Conservation (phyloP, 1,284 basidiomycete species). For the Sphaerobolus stellatus region DNA sequence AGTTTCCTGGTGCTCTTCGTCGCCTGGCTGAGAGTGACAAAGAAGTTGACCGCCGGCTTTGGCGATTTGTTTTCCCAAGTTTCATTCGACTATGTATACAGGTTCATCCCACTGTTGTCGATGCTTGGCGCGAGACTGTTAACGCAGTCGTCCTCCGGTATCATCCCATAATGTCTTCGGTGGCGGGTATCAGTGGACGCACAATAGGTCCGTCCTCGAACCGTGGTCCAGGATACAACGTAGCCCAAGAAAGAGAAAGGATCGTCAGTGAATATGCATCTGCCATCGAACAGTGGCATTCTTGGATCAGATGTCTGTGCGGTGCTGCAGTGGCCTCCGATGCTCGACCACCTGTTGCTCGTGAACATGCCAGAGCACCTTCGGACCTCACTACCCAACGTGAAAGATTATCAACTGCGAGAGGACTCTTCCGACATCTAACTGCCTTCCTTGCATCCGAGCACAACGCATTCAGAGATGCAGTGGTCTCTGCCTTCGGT, state of each 20-base stretch:
- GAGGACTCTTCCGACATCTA: constrained; percentile 82
- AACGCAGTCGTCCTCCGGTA: constrained; percentile 65
- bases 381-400: constrained; percentile 70
- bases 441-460: constrained; percentile 88
- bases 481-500: constrained; percentile 85
- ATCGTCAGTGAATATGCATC: constrained; percentile 57
- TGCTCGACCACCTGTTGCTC: constrained; percentile 51
- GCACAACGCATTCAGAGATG: constrained; percentile 79
- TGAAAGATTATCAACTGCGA: constrained; percentile 74
- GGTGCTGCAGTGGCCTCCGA: constrained; percentile 75
- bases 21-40: constrained; percentile 66
- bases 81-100: constrained; percentile 59
- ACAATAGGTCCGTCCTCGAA: constrained; percentile 8
- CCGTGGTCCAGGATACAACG: constrained; percentile 11
- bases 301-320: constrained; percentile 83
- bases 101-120: constrained; percentile 43
- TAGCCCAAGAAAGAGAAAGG: constrained; percentile 18
- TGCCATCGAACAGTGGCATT: constrained; percentile 83
- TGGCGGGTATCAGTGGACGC: constrained; percentile 57
- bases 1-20: constrained; percentile 49
- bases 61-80: constrained; percentile 67
- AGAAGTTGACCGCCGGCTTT: constrained; percentile 63
- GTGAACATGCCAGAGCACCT: constrained; percentile 70
- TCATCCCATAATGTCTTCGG: constrained; percentile 64
- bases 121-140: constrained; percentile 59